These are phyloP conservation scores for Scutellaria minor DNA, from an alignment of 257 asterid species.

Conservation along the genomic window DNA sequence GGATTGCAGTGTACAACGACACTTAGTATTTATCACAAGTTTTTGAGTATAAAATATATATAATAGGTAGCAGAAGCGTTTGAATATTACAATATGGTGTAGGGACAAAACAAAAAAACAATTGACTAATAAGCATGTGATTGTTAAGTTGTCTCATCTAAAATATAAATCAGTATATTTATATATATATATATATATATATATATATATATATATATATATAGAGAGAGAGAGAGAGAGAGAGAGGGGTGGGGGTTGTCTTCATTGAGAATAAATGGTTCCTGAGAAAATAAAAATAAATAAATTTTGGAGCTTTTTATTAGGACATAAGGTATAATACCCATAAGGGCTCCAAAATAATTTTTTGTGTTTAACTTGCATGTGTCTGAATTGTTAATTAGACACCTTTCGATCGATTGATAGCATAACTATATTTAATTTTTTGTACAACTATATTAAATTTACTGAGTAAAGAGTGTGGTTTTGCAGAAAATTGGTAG, in stretches of 20 bases:
- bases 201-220: background rate
- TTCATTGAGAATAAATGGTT: background rate
- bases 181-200: background rate
- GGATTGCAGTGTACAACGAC: slow-evolving; percentile 9
- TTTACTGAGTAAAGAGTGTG: background rate
- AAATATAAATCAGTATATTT: background rate
- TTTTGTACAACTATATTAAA: background rate
- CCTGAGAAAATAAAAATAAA: background rate
- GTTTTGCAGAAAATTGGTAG: slow-evolving; percentile 21
- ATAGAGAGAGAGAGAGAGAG: background rate
- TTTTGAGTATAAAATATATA: slow-evolving; percentile 10
- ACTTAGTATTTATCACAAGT: slow-evolving; percentile 38
- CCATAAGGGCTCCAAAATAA: background rate
- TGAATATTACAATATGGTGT: slow-evolving; percentile 13
- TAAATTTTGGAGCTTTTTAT: too few relatives aligned
- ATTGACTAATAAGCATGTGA: slow-evolving; percentile 42
- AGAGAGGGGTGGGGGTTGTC: background rate
- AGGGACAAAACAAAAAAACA: slow-evolving; percentile 29
- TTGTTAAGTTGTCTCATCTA: slow-evolving; percentile 35
- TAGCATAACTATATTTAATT: background rate
- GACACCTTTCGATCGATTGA: slow-evolving; percentile 21
- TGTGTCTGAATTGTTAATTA: background rate
- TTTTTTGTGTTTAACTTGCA: background rate
- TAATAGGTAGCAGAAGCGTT: background rate
- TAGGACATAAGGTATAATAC: too few relatives aligned